These are phyloP conservation scores for Rubus parviflorus DNA, from an alignment of 306 rosid species.

Conservation along the genomic window DNA sequence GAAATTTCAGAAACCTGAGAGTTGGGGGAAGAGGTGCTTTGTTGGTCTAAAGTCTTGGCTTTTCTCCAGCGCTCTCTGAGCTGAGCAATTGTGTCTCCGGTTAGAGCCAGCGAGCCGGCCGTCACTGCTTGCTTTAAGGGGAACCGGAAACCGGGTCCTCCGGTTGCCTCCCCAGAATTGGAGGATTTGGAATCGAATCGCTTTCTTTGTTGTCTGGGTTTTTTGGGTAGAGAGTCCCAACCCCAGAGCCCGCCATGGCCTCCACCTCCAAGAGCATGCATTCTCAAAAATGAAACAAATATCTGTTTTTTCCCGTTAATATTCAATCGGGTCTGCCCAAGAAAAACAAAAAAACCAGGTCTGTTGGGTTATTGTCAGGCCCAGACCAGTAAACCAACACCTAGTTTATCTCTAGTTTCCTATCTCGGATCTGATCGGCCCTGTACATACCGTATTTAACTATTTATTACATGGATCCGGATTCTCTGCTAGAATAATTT, in stretches of 20 bases:
- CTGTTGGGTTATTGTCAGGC: no score
- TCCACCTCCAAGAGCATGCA: constrained; percentile 64
- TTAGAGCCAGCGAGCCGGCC: constrained; percentile 58
- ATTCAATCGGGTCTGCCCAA: no score
- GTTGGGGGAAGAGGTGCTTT: constrained; percentile 18
- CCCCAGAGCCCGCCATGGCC: constrained; percentile 66
- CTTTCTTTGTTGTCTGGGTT: constrained; percentile 37
- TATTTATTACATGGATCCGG: no score
- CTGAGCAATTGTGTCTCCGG: constrained; percentile 65
- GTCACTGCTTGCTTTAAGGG: constrained; percentile 77
- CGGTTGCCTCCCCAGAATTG: constrained; percentile 42
- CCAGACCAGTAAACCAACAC: no score
- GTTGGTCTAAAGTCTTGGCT: constrained; percentile 21
- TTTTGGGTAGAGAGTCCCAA: constrained; percentile 45
- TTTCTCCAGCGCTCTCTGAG: constrained; percentile 36
- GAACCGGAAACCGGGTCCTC: constrained; percentile 50
- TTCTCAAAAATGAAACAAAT: constrained; percentile 14
- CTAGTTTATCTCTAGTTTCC: no score
- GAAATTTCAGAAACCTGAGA: constrained; percentile 38
- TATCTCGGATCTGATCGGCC: no score
- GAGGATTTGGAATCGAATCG: constrained; percentile 49
- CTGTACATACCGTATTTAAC: no score
- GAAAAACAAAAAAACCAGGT: no score
- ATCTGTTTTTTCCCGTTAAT: background rate
- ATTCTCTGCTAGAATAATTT: no score